These are phyloP conservation scores for Pseudogymnoascus sp. DNA, from an alignment of 2,329 filamentous ascomycete genomes.

Conservation along the genomic window DNA sequence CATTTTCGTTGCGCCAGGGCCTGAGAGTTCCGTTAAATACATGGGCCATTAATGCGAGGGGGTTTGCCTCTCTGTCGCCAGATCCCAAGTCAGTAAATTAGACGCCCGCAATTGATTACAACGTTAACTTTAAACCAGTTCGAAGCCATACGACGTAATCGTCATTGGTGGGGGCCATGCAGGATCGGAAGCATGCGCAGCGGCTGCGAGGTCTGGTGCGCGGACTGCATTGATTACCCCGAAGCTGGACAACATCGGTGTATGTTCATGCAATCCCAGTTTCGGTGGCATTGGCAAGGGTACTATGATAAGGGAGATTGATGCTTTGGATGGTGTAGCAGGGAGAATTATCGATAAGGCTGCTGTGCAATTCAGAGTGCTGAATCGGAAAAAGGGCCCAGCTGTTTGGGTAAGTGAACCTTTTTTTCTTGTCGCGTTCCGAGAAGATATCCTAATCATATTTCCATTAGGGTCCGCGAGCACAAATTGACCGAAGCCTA, in stretches of 20 bases:
- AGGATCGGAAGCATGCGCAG: constrained; percentile 86
- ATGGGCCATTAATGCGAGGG: neutral
- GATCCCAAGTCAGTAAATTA: neutral
- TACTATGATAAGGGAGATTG: constrained; percentile 89
- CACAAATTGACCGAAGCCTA: constrained; percentile 85
- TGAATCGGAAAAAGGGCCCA: constrained; percentile 85
- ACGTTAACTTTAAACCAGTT: neutral
- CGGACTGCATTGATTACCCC: constrained; percentile 87
- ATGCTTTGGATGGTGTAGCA: constrained; percentile 85
- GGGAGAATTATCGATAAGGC: constrained; percentile 88
- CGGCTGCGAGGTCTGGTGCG: constrained; percentile 81
- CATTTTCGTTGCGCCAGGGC: neutral
- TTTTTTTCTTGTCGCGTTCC: neutral
- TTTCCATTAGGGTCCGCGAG: constrained; percentile 62
- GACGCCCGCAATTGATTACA: neutral
- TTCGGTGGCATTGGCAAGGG: constrained; percentile 99
- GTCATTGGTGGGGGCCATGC: constrained; percentile 96
- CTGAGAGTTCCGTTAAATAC: neutral
- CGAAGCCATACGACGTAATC: constrained; percentile 70
- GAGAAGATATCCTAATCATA: constrained; percentile 4
- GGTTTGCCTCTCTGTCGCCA: neutral
- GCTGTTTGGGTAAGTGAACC: constrained; percentile 69
- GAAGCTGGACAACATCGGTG: constrained; percentile 78
- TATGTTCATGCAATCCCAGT: constrained; percentile 94
- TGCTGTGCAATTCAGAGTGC: constrained; percentile 83